Percentiles rank a stretch among this genome's conserved stretches.
phyloP scores from a whole-genome alignment of 345 rosid species.

The Tarenaya hassleriana region DNA sequence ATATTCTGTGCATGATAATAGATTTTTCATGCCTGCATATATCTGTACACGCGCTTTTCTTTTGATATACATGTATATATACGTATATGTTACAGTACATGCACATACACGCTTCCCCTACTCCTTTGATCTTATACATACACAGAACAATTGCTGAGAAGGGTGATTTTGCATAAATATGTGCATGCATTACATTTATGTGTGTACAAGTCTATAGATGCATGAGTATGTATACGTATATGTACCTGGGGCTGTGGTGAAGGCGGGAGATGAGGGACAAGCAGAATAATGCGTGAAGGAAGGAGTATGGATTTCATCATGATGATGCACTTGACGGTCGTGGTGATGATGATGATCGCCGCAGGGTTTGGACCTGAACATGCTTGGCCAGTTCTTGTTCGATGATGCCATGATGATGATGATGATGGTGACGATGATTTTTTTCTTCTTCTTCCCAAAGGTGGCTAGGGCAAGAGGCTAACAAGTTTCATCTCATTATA shows the following conservation, averaged over 20 bases:
- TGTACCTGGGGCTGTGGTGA: constrained; percentile 44
- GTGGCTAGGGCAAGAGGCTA: constrained; percentile 18
- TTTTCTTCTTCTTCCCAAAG: not conserved
- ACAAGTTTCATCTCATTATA: constrained; percentile 37
- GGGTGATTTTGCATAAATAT: too few species aligned
- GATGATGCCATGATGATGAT: constrained; percentile 70
- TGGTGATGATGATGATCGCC: constrained; percentile 53
- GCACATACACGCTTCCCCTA: too few species aligned
- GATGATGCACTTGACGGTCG: constrained; percentile 32
- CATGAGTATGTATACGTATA: not conserved
- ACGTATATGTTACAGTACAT: too few species aligned
- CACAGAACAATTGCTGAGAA: too few species aligned
- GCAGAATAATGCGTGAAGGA: constrained; percentile 40
- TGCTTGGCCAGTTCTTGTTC: constrained; percentile 95
- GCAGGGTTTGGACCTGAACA: constrained; percentile 96
- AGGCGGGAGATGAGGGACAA: constrained; percentile 44
- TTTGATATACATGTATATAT: too few species aligned
- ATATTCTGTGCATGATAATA: not conserved
- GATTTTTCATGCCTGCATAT: not conserved
- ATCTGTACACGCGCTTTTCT: not conserved
- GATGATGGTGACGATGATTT: not conserved
- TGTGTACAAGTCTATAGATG: too few species aligned
- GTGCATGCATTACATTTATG: too few species aligned
- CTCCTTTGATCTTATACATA: too few species aligned
- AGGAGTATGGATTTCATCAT: constrained; percentile 46